phyloP scores from a whole-genome alignment of 345 rosid species.

The Populus davidiana region DNA sequence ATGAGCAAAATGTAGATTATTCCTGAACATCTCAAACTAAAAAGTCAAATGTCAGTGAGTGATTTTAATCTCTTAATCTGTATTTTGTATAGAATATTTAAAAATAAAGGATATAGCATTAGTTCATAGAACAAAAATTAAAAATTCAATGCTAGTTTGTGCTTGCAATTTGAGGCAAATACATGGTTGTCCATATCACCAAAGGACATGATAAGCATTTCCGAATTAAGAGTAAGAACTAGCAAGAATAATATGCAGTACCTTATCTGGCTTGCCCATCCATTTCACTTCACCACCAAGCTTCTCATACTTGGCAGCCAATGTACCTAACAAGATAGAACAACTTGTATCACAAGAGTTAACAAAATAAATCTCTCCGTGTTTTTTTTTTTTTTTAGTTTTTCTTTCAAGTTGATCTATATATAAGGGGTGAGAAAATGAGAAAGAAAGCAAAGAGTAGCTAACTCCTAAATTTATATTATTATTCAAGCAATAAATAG shows the following conservation, averaged over 20 bases:
- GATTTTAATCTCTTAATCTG: background rate
- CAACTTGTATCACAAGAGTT: background rate
- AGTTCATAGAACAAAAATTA: background rate
- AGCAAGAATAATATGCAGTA: constrained; percentile 7
- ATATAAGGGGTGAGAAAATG: background rate
- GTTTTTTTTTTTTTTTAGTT: background rate
- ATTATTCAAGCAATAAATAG: background rate
- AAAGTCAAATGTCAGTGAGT: background rate
- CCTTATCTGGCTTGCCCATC: constrained; percentile 98
- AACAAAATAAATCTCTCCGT: background rate
- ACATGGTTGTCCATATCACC: background rate
- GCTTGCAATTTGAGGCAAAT: background rate
- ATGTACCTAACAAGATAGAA: constrained; percentile 43
- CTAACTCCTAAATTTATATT: background rate
- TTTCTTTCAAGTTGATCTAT: background rate
- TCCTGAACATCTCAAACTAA: background rate
- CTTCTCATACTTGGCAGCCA: constrained; percentile 83
- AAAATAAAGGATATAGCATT: background rate
- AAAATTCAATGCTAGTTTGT: background rate
- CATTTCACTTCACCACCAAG: constrained; percentile 91
- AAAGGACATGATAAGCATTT: background rate
- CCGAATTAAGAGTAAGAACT: background rate
- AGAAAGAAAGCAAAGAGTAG: background rate
- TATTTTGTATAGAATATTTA: background rate
- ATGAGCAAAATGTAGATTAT: too few species aligned